These are phyloP conservation scores for Saraca asoca DNA, from an alignment of 331 rosid species.

Conservation along the genomic window DNA sequence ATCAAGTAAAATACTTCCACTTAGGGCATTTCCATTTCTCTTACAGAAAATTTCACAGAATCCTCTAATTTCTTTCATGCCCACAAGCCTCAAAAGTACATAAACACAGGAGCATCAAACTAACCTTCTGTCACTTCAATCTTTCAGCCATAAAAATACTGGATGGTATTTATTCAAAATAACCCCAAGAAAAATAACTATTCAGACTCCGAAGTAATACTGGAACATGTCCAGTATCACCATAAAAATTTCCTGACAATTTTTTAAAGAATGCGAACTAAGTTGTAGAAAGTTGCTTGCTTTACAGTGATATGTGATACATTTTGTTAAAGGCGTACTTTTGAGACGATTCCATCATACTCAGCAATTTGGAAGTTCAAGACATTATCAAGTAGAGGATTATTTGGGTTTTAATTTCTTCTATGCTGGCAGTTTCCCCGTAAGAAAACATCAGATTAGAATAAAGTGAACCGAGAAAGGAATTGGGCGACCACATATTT, in stretches of 20 bases:
- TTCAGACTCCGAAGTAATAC: slow-evolving; percentile 10
- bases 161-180: slow-evolving; percentile 14
- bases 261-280: too few relatives aligned
- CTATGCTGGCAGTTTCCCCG: slow-evolving; percentile 7
- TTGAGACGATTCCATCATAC: slow-evolving; percentile 10
- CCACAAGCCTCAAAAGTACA: not conserved
- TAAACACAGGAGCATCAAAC: slow-evolving; percentile 12
- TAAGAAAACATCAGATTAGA: not conserved
- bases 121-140: slow-evolving; percentile 11
- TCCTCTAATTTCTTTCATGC: slow-evolving; percentile 4
- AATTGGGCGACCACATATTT: slow-evolving; percentile 21
- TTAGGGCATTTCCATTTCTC: slow-evolving; percentile 19
- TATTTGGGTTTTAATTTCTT: not conserved
- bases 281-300: not conserved
- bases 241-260: too few relatives aligned
- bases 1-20: slow-evolving; percentile 30
- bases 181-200: slow-evolving; percentile 5
- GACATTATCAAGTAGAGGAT: slow-evolving; percentile 27
- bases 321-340: slow-evolving; percentile 18
- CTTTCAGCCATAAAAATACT: slow-evolving; percentile 20
- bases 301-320: slow-evolving; percentile 27
- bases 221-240: too few relatives aligned
- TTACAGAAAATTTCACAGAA: not conserved
- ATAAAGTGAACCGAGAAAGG: slow-evolving; percentile 25
- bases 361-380: slow-evolving; percentile 24